These are phyloP conservation scores for Tricholoma terreum DNA, from an alignment of 768 basidiomycete genomes.

Conservation along the genomic window DNA sequence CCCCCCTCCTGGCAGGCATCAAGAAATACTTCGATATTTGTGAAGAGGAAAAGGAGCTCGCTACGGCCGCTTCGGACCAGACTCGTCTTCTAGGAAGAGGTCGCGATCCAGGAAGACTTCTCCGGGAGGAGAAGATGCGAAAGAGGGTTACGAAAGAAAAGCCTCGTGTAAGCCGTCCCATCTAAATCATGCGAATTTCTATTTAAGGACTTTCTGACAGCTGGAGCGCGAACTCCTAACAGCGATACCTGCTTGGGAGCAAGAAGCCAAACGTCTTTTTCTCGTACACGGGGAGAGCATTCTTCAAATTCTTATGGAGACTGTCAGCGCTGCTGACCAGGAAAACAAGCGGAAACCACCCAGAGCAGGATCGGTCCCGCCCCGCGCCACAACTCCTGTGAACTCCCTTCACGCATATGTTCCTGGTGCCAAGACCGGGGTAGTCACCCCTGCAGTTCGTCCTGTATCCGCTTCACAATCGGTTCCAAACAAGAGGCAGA, in stretches of 20 bases:
- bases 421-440: constrained; percentile 39
- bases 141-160: constrained; percentile 92
- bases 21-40: constrained; percentile 91
- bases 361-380: constrained; percentile 57
- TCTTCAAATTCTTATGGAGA: constrained; percentile 73
- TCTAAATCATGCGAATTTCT: not conserved
- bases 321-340: constrained; percentile 67
- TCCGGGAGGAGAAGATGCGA: constrained; percentile 96
- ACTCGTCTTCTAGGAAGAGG: constrained; percentile 78
- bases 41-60: constrained; percentile 85
- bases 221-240: constrained; percentile 83
- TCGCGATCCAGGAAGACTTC: constrained; percentile 78
- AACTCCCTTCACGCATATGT: constrained; percentile 35
- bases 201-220: constrained; percentile 36
- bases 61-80: constrained; percentile 77
- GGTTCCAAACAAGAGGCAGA: constrained; percentile 62
- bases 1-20: constrained; percentile 68
- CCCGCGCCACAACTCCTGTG: constrained; percentile 59
- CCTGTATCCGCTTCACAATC: constrained; percentile 48
- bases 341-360: constrained; percentile 67
- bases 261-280: constrained; percentile 68
- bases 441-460: constrained; percentile 64
- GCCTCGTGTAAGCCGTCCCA: constrained; percentile 63
- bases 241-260: constrained; percentile 85
- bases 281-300: constrained; percentile 83